phyloP scores from a whole-genome alignment of 257 asterid species.

The Hygrophila difformis region DNA sequence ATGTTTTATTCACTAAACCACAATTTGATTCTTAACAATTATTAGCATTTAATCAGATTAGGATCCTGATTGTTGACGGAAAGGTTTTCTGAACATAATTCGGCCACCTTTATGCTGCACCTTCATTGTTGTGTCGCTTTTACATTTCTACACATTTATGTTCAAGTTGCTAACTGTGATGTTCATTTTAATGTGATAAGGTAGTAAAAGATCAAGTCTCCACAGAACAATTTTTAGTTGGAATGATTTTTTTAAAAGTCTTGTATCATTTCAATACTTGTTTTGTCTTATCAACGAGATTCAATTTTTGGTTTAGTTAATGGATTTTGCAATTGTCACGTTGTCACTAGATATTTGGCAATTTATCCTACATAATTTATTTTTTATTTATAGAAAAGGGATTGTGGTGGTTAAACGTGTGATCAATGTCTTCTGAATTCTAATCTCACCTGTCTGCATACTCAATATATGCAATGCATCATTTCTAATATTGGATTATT shows the following conservation, averaged over 20 bases:
- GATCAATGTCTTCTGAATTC: too few species aligned
- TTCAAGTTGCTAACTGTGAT: slow-evolving; percentile 5
- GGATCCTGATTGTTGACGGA: too few species aligned
- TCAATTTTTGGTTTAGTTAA: background rate
- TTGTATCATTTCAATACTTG: too few species aligned
- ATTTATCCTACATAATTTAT: too few species aligned
- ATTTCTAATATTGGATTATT: slow-evolving; percentile 15
- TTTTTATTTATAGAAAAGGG: too few species aligned
- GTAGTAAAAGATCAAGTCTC: background rate
- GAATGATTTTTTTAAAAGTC: background rate
- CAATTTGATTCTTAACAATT: too few species aligned
- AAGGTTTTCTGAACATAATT: slow-evolving; percentile 6
- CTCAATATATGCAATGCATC: background rate
- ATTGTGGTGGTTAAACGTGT: too few species aligned
- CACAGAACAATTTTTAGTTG: slow-evolving; percentile 4
- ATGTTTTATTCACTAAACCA: slow-evolving; percentile 7
- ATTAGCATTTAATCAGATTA: too few species aligned
- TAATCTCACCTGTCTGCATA: slow-evolving; percentile 5
- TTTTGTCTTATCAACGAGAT: background rate
- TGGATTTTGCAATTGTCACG: too few species aligned
- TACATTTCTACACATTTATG: background rate
- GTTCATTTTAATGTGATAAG: background rate
- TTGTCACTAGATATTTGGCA: too few species aligned
- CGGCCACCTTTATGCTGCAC: background rate
- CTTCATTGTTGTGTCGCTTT: background rate